phyloP scores from a whole-genome alignment of 768 basidiomycete species.

The Cyclocybe cylindracea region DNA sequence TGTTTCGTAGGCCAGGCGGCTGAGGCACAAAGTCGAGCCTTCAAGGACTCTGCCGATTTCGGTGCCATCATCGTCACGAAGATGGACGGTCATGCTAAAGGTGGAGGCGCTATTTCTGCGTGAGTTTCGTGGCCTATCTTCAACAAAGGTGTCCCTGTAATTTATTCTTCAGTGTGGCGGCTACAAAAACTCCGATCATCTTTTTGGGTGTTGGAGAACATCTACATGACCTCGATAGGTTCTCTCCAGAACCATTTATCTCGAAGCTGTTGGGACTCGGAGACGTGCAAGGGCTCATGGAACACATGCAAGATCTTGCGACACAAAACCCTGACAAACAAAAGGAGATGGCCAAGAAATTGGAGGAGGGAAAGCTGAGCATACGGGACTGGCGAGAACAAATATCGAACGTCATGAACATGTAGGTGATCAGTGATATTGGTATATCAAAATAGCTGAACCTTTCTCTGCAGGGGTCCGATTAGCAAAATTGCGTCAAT shows the following conservation, averaged over 20 bases:
- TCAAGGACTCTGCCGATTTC: slow-evolving; percentile 97
- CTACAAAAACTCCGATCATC: slow-evolving; percentile 97
- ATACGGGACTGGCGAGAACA: slow-evolving; percentile 98
- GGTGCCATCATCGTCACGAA: slow-evolving; percentile 99
- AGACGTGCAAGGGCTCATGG: slow-evolving; percentile 96
- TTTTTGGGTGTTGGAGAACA: slow-evolving; percentile 99
- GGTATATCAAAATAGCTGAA: slow-evolving; percentile 3
- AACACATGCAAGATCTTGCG: slow-evolving; percentile 97
- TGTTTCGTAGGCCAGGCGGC: slow-evolving; percentile 82
- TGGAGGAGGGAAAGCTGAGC: slow-evolving; percentile 95
- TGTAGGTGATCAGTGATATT: slow-evolving; percentile 50
- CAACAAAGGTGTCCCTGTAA: slow-evolving; percentile 8
- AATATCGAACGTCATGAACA: slow-evolving; percentile 96
- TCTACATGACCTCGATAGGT: slow-evolving; percentile 94
- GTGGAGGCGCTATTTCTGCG: slow-evolving; percentile 99
- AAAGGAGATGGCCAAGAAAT: slow-evolving; percentile 97
- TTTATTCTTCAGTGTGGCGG: slow-evolving; percentile 75
- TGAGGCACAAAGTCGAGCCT: slow-evolving; percentile 92
- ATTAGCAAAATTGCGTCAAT: slow-evolving; percentile 98
- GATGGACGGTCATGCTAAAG: slow-evolving; percentile 99
- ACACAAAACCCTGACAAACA: slow-evolving; percentile 94
- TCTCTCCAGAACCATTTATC: slow-evolving; percentile 95
- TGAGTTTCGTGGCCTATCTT: slow-evolving; percentile 42
- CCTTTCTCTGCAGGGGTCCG: slow-evolving; percentile 73
- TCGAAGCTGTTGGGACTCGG: slow-evolving; percentile 95